These are phyloP conservation scores for Lactarius sanguifluus DNA, from an alignment of 768 basidiomycete genomes.

Conservation along the genomic window DNA sequence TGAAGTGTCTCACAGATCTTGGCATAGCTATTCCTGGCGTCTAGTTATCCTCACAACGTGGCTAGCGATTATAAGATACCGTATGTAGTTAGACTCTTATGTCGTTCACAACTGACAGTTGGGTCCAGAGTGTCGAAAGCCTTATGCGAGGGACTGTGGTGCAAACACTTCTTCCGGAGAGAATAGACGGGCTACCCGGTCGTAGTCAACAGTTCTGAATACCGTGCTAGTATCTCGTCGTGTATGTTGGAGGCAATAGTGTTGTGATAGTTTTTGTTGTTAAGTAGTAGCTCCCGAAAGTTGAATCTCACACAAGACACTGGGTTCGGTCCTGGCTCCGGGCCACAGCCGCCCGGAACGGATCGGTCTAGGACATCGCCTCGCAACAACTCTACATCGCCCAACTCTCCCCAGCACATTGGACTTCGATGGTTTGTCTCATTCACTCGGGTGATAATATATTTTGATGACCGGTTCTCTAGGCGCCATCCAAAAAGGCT, in stretches of 20 bases:
- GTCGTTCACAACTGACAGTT: not conserved
- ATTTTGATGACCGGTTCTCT: slow-evolving; percentile 7
- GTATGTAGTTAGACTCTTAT: not conserved
- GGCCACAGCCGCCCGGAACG: not conserved
- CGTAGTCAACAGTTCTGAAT: not conserved
- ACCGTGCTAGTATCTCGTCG: not conserved
- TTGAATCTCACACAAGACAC: too few relatives aligned
- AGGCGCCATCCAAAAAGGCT: slow-evolving; percentile 88
- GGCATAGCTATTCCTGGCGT: slow-evolving; percentile 17
- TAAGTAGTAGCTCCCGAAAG: slow-evolving; percentile 2
- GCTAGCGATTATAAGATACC: slow-evolving; percentile 3
- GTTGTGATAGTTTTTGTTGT: not conserved
- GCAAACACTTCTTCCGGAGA: not conserved
- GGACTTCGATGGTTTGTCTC: slow-evolving; percentile 23
- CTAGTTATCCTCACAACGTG: slow-evolving; percentile 2
- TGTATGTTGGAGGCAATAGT: not conserved
- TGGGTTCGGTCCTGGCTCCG: not conserved
- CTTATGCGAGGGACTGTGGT: not conserved
- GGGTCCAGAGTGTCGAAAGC: not conserved
- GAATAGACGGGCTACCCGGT: not conserved
- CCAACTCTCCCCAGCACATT: slow-evolving; percentile 10
- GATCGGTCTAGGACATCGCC: not conserved
- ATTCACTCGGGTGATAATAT: not conserved
- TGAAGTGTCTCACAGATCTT: slow-evolving; percentile 43
- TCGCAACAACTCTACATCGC: slow-evolving; percentile 16